Base-by-base conservation (phyloP, 805 yeast genomes). In the Candida tibetensis region DNA sequence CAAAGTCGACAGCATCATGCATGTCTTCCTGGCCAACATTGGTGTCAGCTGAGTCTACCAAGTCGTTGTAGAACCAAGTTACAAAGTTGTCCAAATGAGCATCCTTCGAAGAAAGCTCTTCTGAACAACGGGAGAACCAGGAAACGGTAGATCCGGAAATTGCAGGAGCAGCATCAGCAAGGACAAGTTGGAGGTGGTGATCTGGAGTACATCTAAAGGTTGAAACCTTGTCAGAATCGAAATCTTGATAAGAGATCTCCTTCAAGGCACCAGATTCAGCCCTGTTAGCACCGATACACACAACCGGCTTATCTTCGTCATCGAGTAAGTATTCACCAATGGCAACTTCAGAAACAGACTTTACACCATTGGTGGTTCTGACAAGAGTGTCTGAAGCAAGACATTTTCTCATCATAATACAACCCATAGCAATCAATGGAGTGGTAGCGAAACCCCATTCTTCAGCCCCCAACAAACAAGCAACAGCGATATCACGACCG, bases 401-500 rank as follows among this genome's bases (percentile, higher is more conserved):
- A 10, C 25, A 21, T 72, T 85, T 87, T 68, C 96, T 79, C 85
- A 90, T 84, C 87, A 89, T 82, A 60, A 91, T 85, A 74, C 99
- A 91, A 45, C 98, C 98, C 90, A 91, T 79, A 23, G 97, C 93
- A 53, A 91, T 90, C 61, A 91, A 77, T 29, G 99, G 98, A 48
- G 96, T 82, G 18, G 99, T 91, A 19, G 99, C 99, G 58, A 93
- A 83, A 21, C 98, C 96, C 85, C 95, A 93, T 61, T 93, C 96
- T 66, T 91, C 99, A 39, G 99, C 99, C 65, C 99, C 99, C 22
- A 91, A 73, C 59, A 91, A 71, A 62, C 96, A 86, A 5, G 98
- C 99, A 63, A 93, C 80, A 10, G 98, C 98, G 45, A 91, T 82
- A 68, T 91, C 99, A 55, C 96, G 82, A 48, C 98, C 98, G 14